phyloP scores from a whole-genome alignment of 2,329 filamentous ascomycete species.

The Cylindrodendrum hubeiense region DNA sequence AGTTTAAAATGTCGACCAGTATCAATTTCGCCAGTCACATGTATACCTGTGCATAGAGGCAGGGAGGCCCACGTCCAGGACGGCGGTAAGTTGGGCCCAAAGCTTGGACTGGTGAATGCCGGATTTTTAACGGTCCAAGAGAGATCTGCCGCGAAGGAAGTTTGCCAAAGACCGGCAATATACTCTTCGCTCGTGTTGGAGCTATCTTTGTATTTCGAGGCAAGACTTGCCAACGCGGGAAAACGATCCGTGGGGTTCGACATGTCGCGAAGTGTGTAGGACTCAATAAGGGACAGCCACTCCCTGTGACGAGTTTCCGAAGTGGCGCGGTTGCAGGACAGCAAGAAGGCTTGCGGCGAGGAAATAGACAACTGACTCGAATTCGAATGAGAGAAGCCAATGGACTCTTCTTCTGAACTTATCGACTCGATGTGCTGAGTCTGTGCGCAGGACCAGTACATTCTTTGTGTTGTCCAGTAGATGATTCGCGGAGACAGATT shows the following conservation, averaged over 20 bases:
- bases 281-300: conserved; percentile 16
- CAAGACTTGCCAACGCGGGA: conserved; percentile 6
- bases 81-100: background rate
- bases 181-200: conserved; percentile 1
- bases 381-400: background rate
- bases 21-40: background rate
- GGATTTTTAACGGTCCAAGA: background rate
- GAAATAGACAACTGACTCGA: background rate
- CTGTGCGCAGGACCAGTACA: conserved; percentile 16
- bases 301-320: conserved; percentile 4
- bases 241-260: conserved; percentile 9
- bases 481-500: conserved; percentile 11
- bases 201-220: conserved; percentile 7
- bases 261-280: conserved; percentile 14
- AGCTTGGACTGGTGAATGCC: background rate
- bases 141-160: conserved; percentile 1
- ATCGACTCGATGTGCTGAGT: background rate
- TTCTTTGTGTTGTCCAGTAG: conserved; percentile 12
- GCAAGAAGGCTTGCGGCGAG: conserved; percentile 4
- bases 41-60: conserved; percentile 1
- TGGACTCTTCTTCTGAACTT: no score
- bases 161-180: conserved; percentile 8
- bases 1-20: background rate
- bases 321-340: conserved; percentile 7
- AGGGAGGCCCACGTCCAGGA: conserved; percentile 18